Percentiles rank a stretch among this genome's conserved stretches.
phyloP scores from a whole-genome alignment of 2,329 filamentous ascomycete species.

The Dothistroma septosporum region DNA sequence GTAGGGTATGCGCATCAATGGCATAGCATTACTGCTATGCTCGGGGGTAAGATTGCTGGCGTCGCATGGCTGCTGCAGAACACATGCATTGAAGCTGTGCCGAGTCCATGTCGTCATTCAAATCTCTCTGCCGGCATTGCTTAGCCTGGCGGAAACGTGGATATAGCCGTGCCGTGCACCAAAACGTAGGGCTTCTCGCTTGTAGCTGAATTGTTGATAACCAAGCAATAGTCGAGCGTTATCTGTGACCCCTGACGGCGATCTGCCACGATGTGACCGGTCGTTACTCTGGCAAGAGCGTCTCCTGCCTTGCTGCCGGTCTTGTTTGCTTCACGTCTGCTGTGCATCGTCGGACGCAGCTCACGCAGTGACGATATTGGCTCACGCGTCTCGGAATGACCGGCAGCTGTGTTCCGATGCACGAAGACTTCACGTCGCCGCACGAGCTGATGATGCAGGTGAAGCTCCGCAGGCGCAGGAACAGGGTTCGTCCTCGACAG shows the following conservation, averaged over 20 bases:
- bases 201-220: slow-evolving; percentile 1
- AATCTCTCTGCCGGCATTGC: neutral
- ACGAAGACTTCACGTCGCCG: neutral
- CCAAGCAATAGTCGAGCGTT: neutral
- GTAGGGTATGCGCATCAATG: slow-evolving; percentile 81
- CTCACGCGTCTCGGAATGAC: neutral
- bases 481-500: neutral
- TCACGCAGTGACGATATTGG: neutral
- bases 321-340: neutral
- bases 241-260: neutral
- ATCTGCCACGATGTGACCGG: neutral
- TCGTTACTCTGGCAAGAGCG: neutral
- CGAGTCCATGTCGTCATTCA: neutral
- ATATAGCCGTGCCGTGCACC: neutral
- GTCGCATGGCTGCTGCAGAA: neutral
- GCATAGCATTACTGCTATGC: neutral
- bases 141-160: too few relatives aligned
- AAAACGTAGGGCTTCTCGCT: slow-evolving; percentile 3
- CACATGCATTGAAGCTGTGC: neutral
- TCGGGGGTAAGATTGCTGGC: neutral
- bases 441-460: too few relatives aligned
- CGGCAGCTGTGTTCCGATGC: neutral
- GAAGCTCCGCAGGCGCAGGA: too few relatives aligned
- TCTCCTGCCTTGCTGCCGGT: neutral
- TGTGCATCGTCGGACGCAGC: neutral